A percentile compares a stretch with the other conserved stretches of the same genome.
Conservation (phyloP, 495 filamentous ascomycete species). For the Aspergillus cristatus region DNA sequence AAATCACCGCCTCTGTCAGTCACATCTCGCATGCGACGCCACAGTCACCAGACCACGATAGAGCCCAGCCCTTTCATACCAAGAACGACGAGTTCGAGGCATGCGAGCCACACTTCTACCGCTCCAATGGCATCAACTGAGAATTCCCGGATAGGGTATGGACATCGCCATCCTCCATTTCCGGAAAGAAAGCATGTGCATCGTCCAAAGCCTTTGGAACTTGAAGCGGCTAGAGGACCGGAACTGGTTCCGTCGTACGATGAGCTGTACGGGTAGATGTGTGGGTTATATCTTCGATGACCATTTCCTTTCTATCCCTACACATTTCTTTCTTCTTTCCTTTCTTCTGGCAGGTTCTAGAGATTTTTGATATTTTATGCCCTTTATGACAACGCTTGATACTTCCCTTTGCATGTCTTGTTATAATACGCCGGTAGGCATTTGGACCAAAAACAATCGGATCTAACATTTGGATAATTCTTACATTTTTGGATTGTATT, state of each 20-base stretch:
- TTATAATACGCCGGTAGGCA: too few relatives aligned
- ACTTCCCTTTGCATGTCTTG: too few relatives aligned
- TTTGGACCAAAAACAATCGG: too few relatives aligned
- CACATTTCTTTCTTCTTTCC: not conserved
- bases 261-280: constrained; percentile 33
- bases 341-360: too few relatives aligned
- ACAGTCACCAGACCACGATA: constrained; percentile 26
- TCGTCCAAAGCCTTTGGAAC: constrained; percentile 16
- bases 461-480: too few relatives aligned
- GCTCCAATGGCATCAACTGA: constrained; percentile 21
- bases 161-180: constrained; percentile 6
- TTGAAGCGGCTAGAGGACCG: constrained; percentile 12
- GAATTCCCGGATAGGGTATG: constrained; percentile 18
- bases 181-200: constrained; percentile 18
- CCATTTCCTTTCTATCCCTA: constrained; percentile 1
- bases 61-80: constrained; percentile 19
- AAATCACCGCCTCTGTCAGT: constrained; percentile 34
- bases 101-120: constrained; percentile 32
- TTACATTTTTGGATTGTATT: too few relatives aligned
- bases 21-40: constrained; percentile 37
- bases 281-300: not conserved
- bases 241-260: constrained; percentile 38
- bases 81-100: constrained; percentile 25
- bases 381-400: too few relatives aligned
- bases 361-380: too few relatives aligned